Evolutionary conservation across 2,329 filamentous ascomycete genomes (phyloP).

Genomic region (Raffaelea arxii): DNA sequence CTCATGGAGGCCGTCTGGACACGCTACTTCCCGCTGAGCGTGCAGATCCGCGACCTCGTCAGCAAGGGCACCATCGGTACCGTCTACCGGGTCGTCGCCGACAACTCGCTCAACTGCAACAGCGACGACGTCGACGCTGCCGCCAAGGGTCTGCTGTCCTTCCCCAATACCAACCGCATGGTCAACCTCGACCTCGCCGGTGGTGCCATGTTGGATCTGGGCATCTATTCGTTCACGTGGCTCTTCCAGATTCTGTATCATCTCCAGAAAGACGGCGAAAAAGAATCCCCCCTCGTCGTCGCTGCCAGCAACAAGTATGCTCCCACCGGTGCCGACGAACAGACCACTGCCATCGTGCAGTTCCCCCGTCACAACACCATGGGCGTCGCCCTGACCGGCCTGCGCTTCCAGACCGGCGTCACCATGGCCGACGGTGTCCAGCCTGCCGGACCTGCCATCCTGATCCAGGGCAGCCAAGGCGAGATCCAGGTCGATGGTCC

Average conservation of each 20-base stretch:
- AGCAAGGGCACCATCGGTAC: constrained; percentile 44
- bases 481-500: constrained; percentile 73
- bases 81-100: constrained; percentile 51
- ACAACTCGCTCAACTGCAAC: constrained; percentile 52
- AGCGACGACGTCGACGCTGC: constrained; percentile 30
- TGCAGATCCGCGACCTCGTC: constrained; percentile 61
- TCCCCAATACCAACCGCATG: constrained; percentile 60
- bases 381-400: constrained; percentile 59
- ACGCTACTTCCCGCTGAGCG: constrained; percentile 74
- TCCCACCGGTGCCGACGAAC: constrained; percentile 65
- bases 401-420: constrained; percentile 53
- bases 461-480: constrained; percentile 70
- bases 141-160: constrained; percentile 37
- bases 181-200: constrained; percentile 75
- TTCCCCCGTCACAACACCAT: constrained; percentile 63
- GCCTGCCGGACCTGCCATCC: constrained; percentile 55
- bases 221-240: constrained; percentile 85
- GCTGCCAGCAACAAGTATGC: constrained; percentile 62
- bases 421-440: constrained; percentile 51
- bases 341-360: constrained; percentile 65
- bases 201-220: constrained; percentile 73
- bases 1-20: constrained; percentile 90
- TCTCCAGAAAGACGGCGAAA: constrained; percentile 51
- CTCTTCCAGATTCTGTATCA: constrained; percentile 84
- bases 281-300: constrained; percentile 58